Evolutionary conservation across 345 rosid species (phyloP).

Genomic region (Pugionium dolabratum): DNA sequence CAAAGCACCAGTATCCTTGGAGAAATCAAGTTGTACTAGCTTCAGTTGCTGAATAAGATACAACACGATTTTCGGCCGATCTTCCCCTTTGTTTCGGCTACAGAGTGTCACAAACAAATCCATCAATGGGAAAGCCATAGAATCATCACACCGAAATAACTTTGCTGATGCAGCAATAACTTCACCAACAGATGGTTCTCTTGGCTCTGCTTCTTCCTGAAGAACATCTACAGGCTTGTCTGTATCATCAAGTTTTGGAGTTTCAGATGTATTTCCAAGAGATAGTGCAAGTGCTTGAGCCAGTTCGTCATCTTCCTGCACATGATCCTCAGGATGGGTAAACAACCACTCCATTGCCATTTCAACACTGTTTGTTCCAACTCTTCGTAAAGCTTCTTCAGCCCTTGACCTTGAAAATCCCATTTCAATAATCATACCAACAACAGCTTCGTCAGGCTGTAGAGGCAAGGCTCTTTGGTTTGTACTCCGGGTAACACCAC

Average conservation of each 20-base stretch:
- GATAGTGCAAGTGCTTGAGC: conserved; percentile 96
- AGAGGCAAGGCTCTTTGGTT: conserved; percentile 77
- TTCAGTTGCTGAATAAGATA: conserved; percentile 88
- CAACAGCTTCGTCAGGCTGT: conserved; percentile 85
- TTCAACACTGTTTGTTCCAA: conserved; percentile 95
- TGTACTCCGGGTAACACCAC: conserved; percentile 62
- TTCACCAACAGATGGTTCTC: conserved; percentile 84
- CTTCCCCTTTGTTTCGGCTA: conserved; percentile 89
- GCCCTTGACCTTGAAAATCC: conserved; percentile 98
- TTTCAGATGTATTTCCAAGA: conserved; percentile 85
- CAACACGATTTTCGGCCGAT: conserved; percentile 66
- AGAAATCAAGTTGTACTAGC: conserved; percentile 68
- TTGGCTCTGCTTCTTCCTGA: conserved; percentile 52
- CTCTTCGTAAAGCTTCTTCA: conserved; percentile 86
- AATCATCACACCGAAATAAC: conserved; percentile 70
- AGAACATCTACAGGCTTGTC: conserved; percentile 66
- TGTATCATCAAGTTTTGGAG: conserved; percentile 63
- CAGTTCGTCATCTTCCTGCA: conserved; percentile 97
- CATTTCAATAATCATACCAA: conserved; percentile 92
- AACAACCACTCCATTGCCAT: conserved; percentile 97
- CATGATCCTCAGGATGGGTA: conserved; percentile 86
- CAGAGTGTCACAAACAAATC: conserved; percentile 90
- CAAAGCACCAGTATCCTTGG: conserved; percentile 65
- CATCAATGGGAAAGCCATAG: conserved; percentile 72
- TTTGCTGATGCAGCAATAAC: conserved; percentile 79